Evolutionary conservation across 2,329 filamentous ascomycete species (phyloP).

Genomic region (Colletotrichum camelliae): DNA sequence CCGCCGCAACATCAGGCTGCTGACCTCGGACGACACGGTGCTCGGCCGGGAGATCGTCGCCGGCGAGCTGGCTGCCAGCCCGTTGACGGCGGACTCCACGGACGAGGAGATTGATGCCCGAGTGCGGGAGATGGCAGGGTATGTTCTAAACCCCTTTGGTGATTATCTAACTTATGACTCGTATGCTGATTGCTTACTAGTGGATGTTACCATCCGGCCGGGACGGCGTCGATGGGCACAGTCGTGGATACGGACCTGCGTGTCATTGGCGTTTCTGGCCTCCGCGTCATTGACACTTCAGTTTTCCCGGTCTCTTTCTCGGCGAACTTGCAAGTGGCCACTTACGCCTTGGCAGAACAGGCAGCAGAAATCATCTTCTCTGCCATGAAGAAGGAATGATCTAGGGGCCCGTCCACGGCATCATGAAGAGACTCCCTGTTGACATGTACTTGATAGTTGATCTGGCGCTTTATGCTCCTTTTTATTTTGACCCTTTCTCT

Average conservation of each 20-base stretch:
- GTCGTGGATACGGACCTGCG: conserved; percentile 33
- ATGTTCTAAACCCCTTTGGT: conserved; percentile 25
- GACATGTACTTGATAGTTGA: rapidly evolving
- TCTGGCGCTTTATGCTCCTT: too few species aligned
- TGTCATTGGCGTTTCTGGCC: conserved; percentile 38
- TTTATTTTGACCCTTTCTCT: too few species aligned
- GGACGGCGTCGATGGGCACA: conserved; percentile 38
- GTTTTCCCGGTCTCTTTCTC: conserved; percentile 42
- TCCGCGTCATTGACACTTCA: conserved; percentile 43
- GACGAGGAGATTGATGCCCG: conserved; percentile 34
- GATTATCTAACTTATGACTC: conserved; percentile 25
- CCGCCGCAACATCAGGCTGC: conserved; percentile 23
- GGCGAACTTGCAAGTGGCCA: conserved; percentile 54
- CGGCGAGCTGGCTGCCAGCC: conserved; percentile 22
- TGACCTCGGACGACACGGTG: not conserved
- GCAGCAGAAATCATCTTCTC: conserved; percentile 58
- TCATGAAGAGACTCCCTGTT: not conserved
- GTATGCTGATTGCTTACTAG: conserved; percentile 26
- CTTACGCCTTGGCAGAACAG: conserved; percentile 64
- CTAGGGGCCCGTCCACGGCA: rapidly evolving
- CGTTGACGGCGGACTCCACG: conserved; percentile 23
- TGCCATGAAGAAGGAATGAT: not conserved
- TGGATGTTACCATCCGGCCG: conserved; percentile 32
- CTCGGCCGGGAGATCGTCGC: conserved; percentile 26
- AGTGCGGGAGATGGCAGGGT: conserved; percentile 19